phyloP scores from a whole-genome alignment of 2,329 filamentous ascomycete species.

The Thermothelomyces thermophilus region DNA sequence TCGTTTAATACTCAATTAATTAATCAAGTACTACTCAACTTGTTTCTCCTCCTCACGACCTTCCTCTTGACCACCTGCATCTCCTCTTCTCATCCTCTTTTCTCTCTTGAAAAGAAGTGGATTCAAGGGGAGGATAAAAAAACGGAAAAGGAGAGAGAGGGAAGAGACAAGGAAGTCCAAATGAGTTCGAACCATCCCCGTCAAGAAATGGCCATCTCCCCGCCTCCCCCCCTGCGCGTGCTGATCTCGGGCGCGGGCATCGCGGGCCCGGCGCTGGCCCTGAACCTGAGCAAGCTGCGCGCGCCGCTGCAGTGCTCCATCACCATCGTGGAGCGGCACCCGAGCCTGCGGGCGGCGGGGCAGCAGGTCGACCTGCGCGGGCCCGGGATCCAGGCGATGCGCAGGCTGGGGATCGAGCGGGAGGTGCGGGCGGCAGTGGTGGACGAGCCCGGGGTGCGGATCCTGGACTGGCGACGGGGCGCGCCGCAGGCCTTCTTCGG shows the following conservation, averaged over 20 bases:
- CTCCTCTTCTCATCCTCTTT: no score
- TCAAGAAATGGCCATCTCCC: not conserved
- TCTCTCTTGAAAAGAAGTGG: no score
- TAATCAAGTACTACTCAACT: no score
- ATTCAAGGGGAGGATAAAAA: no score
- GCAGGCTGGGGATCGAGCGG: conserved; percentile 35
- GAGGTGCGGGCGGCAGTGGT: conserved; percentile 34
- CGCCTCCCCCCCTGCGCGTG: conserved; percentile 32
- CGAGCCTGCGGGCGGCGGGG: conserved; percentile 33
- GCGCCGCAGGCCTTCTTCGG: conserved; percentile 33
- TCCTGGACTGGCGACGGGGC: conserved; percentile 35
- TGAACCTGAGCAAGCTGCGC: conserved; percentile 32
- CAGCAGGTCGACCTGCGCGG: conserved; percentile 42
- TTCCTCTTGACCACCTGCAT: no score
- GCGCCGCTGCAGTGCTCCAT: conserved; percentile 30
- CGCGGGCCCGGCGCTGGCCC: conserved; percentile 38
- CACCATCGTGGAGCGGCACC: conserved; percentile 39
- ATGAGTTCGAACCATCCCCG: no score
- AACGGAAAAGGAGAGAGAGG: no score
- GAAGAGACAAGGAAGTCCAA: no score
- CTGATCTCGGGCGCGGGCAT: conserved; percentile 44
- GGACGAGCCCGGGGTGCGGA: conserved; percentile 41
- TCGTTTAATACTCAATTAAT: no score
- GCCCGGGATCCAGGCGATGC: conserved; percentile 35
- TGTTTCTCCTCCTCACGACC: no score